These are phyloP conservation scores for Chaetomium fimeti DNA, from an alignment of 495 filamentous ascomycete species.

Conservation along the genomic window DNA sequence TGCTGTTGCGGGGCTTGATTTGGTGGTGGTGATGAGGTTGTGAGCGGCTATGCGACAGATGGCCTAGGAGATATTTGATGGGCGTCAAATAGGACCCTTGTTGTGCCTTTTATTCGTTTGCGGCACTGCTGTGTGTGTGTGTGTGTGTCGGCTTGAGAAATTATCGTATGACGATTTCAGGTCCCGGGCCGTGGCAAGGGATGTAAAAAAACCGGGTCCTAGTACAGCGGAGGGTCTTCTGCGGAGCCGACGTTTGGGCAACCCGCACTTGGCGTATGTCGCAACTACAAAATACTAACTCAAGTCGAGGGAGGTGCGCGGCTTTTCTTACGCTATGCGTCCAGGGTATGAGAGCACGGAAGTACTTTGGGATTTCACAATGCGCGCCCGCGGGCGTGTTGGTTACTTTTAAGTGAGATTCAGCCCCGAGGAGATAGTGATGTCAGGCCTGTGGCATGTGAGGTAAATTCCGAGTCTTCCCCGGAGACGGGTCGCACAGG, in stretches of 20 bases:
- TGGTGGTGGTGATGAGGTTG: not conserved
- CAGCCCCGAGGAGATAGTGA: slow-evolving; percentile 16
- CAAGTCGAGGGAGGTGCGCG: not conserved
- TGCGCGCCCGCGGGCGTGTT: not conserved
- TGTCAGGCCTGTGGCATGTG: slow-evolving; percentile 10
- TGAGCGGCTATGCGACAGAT: not conserved
- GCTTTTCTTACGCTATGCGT: not conserved
- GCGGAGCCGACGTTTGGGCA: slow-evolving; percentile 7
- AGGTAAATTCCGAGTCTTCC: slow-evolving; percentile 25
- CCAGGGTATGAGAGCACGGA: not conserved
- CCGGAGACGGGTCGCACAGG: slow-evolving; percentile 15
- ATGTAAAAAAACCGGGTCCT: not conserved
- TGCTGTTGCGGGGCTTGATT: not conserved
- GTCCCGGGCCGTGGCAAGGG: slow-evolving; percentile 1
- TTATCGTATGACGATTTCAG: slow-evolving; percentile 18
- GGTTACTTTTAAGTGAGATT: not conserved
- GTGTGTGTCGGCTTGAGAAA: slow-evolving; percentile 8
- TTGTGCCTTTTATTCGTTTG: slow-evolving; percentile 12
- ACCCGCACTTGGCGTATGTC: too few species aligned
- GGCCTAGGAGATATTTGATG: not conserved
- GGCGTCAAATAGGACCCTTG: not conserved
- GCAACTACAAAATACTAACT: too few species aligned
- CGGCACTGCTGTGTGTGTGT: not conserved
- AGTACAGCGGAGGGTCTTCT: not conserved
- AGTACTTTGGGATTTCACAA: not conserved